Evolutionary conservation across 2,329 filamentous ascomycete species (phyloP), one percentile per base, ranked within the genome.

Genomic region (Cladosporium oxysporum): DNA sequence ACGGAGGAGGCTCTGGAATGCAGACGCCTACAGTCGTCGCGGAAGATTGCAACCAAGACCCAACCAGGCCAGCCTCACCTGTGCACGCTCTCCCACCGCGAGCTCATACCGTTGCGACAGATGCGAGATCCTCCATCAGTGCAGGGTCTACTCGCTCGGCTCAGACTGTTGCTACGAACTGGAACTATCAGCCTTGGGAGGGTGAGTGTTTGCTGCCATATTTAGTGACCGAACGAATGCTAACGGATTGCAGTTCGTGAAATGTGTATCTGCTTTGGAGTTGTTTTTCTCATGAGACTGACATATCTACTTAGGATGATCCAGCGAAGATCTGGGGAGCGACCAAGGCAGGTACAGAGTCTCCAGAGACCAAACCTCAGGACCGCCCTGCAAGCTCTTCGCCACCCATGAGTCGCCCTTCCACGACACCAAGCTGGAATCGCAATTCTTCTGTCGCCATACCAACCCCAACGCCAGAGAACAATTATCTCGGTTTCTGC

Each of bases 401-500:
- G 21, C 33, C 63, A n/a, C 35, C 53, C 10, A 49, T 33, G 35
- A n/a, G 21, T 10, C 53, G 52, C 23, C 55, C 53, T 6, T 49
- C 55, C 8, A 37, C 28, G 11, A 26, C 57, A 21, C 55, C 62
- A 10, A 41, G 28, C 10, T 52, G 52, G 29, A 41, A 52, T 16
- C 64, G 64, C 16, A 67, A 35, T 33, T 47, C 66, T 18, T 70
- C 70, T 23, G 66, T 66, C n/a, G 55, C 69, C 6, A 64, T 74
- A 5, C 69, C 72, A 1, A 72, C 69, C 3, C 75, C 75, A 2
- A 74, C 69, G 11, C 72, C 72, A 4, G 71, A 75, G 11, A 77
- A 77, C 64, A 70, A 76, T 18, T 77, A 74, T 65, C 69, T 75
- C 3, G 74, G 74, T 4, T 83, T 83, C 74, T 84, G 82, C 75